A percentile compares a stretch with the other conserved stretches of the same genome.
These are phyloP conservation scores for Aegilops longissima DNA, from an alignment of 176 grass and related monocot species.

Conservation along the genomic window DNA sequence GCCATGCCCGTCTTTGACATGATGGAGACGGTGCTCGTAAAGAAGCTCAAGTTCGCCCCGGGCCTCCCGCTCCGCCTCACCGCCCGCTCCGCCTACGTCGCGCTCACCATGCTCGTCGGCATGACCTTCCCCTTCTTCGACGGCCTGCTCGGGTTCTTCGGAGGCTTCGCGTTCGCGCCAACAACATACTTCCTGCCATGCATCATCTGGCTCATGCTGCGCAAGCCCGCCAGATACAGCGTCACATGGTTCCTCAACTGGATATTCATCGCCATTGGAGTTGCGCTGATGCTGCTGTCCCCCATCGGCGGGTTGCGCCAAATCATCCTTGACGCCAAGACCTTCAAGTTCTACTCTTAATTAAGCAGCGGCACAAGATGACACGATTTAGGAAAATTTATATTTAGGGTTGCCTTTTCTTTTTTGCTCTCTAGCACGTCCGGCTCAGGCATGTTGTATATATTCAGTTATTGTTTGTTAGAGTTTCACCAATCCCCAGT, in stretches of 20 bases:
- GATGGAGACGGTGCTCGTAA: constrained; percentile 24
- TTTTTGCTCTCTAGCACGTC: no score
- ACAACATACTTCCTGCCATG: not conserved
- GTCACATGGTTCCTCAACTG: not conserved
- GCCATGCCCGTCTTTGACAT: constrained; percentile 4
- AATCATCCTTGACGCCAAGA: constrained; percentile 11
- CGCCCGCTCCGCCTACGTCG: constrained; percentile 6
- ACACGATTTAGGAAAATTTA: no score
- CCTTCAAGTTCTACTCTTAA: not conserved
- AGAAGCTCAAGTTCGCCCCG: constrained; percentile 9
- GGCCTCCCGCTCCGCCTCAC: not conserved
- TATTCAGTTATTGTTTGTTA: no score
- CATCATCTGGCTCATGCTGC: not conserved
- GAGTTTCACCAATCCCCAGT: no score
- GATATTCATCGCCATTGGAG: not conserved
- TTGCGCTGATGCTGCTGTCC: not conserved
- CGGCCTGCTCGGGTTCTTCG: constrained; percentile 51
- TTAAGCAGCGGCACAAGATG: not conserved
- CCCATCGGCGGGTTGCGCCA: not conserved
- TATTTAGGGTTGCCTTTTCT: no score
- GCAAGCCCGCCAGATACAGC: not conserved
- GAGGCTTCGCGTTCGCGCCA: constrained; percentile 40
- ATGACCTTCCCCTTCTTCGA: constrained; percentile 55
- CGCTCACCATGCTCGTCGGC: constrained; percentile 37
- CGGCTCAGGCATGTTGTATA: no score